phyloP scores from a whole-genome alignment of 148 eudicot genomes.

The Persicaria maculosa region DNA sequence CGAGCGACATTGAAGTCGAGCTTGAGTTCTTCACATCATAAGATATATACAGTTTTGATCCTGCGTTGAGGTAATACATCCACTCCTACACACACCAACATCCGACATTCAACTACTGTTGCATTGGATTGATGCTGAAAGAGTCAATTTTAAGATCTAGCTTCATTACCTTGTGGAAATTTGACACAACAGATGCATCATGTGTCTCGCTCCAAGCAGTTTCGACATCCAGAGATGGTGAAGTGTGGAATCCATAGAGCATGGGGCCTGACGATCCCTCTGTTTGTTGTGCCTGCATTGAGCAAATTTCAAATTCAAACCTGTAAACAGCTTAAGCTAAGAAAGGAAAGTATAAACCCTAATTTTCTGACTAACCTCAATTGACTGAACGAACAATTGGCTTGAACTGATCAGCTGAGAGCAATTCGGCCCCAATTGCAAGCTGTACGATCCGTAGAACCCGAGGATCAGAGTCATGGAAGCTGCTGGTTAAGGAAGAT shows the following conservation, averaged over 20 bases:
- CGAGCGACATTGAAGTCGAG: constrained; percentile 27
- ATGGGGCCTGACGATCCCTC: constrained; percentile 32
- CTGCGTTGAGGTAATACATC: constrained; percentile 45
- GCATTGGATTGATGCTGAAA: not conserved
- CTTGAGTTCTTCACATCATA: constrained; percentile 35
- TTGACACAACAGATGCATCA: constrained; percentile 24
- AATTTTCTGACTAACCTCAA: constrained; percentile 29
- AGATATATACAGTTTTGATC: constrained; percentile 36
- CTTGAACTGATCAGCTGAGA: constrained; percentile 32
- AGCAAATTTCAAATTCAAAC: not conserved
- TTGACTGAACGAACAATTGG: constrained; percentile 40
- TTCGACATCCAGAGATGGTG: constrained; percentile 50
- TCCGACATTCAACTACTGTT: not conserved
- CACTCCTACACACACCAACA: constrained; percentile 34
- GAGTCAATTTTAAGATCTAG: not conserved
- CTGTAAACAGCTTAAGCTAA: constrained; percentile 4
- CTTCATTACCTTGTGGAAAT: constrained; percentile 29
- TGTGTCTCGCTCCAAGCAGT: constrained; percentile 39
- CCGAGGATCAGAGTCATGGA: constrained; percentile 48
- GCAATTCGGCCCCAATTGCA: constrained; percentile 44
- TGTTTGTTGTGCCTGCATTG: constrained; percentile 36
- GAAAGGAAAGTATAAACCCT: constrained; percentile 7
- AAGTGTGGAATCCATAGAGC: constrained; percentile 55
- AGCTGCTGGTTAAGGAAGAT: constrained; percentile 29
- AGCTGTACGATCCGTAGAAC: constrained; percentile 37